A percentile compares a stretch with the other conserved stretches of the same genome.
Evolutionary conservation across 2,329 filamentous ascomycete species (phyloP).

Genomic region (Arthrobotrys megalospora): DNA sequence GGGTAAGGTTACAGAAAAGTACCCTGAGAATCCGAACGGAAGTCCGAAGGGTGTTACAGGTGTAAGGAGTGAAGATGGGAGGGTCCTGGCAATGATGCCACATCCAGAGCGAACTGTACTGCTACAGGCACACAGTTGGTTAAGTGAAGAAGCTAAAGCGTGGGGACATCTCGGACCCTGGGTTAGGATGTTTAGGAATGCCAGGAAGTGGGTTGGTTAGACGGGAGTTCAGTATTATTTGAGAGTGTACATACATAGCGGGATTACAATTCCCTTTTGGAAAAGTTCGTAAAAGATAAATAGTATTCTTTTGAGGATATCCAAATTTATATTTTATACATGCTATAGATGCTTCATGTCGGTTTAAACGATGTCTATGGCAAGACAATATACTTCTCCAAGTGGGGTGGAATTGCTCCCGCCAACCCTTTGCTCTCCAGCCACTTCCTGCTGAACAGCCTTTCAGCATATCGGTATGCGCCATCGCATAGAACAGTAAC

Average conservation of each 20-base stretch:
- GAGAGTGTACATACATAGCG: slow-evolving; percentile 12
- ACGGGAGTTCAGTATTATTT: slow-evolving; percentile 23
- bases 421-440: slow-evolving; percentile 86
- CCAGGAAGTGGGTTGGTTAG: slow-evolving; percentile 86
- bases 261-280: not conserved
- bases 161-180: slow-evolving; percentile 85
- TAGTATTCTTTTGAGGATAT: slow-evolving; percentile 39
- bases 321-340: slow-evolving; percentile 14
- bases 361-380: slow-evolving; percentile 20
- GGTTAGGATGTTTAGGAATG: slow-evolving; percentile 88
- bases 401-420: slow-evolving; percentile 82
- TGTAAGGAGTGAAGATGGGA: slow-evolving; percentile 81
- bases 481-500: slow-evolving; percentile 96
- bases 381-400: slow-evolving; percentile 95
- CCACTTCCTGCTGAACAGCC: slow-evolving; percentile 93
- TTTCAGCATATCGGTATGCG: slow-evolving; percentile 96
- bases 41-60: slow-evolving; percentile 85
- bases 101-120: slow-evolving; percentile 92
- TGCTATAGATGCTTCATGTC: not conserved
- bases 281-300: slow-evolving; percentile 28
- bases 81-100: slow-evolving; percentile 91
- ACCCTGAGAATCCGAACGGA: slow-evolving; percentile 92
- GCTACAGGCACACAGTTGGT: slow-evolving; percentile 82
- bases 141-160: slow-evolving; percentile 78
- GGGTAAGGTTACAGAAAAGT: slow-evolving; percentile 80